These are phyloP conservation scores for Ustilaginoidea virens DNA, from an alignment of 2,329 filamentous ascomycete genomes.

Conservation along the genomic window DNA sequence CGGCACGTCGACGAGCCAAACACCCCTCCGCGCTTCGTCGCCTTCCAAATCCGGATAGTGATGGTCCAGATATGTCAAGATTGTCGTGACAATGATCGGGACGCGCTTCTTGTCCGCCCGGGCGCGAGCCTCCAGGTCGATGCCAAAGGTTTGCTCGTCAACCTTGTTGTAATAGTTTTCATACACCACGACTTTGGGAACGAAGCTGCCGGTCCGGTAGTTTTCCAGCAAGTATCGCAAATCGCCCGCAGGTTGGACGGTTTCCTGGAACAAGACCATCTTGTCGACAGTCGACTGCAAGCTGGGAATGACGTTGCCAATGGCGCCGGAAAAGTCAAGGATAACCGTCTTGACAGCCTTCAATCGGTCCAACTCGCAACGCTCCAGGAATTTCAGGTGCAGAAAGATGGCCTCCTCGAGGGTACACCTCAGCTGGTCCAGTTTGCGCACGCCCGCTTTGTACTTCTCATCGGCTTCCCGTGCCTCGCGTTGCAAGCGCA, in stretches of 20 bases:
- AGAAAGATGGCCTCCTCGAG: conserved; percentile 91
- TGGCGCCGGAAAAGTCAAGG: conserved; percentile 89
- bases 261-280: conserved; percentile 99
- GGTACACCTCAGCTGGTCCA: conserved; percentile 82
- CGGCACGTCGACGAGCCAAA: conserved; percentile 90
- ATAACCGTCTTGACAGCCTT: conserved; percentile 98
- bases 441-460: conserved; percentile 68
- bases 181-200: conserved; percentile 81
- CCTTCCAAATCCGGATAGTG: conserved; percentile 96
- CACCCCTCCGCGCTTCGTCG: conserved; percentile 77
- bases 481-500: conserved; percentile 78
- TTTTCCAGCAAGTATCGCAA: conserved; percentile 90
- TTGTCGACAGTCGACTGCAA: conserved; percentile 92
- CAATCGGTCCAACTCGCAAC: conserved; percentile 86
- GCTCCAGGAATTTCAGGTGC: conserved; percentile 90
- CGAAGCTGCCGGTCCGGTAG: conserved; percentile 86
- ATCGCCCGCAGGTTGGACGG: conserved; percentile 84
- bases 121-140: conserved; percentile 90
- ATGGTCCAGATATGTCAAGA: conserved; percentile 89
- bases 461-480: conserved; percentile 86
- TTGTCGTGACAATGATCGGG: conserved; percentile 77
- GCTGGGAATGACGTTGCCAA: conserved; percentile 95
- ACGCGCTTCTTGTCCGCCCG: conserved; percentile 91
- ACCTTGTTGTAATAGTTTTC: conserved; percentile 99
- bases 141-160: conserved; percentile 93